Base-by-base conservation (phyloP, 2,329 filamentous ascomycete genomes). In the Venturia asperata region DNA sequence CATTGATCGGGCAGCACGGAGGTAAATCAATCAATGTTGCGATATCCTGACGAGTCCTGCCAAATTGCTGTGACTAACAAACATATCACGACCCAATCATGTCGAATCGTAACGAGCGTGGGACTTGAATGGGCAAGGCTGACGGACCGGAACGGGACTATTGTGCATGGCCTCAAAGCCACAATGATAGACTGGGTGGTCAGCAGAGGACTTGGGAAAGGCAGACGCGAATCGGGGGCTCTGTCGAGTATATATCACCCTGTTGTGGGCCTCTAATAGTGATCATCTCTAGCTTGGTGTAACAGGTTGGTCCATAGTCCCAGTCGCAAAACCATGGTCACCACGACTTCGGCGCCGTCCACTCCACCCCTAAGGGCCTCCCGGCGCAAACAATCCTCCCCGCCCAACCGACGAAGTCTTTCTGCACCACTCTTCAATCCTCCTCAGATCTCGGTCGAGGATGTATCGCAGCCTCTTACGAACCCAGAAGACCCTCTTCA, bases 371-470 rank as follows among this genome's bases (percentile, higher is more conserved):
- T 37, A 56, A 56, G 52, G n/a, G 27, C 30, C 27, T 56, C 52
- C 30, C 27, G 52, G 52, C 52, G 52, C 52, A 56, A 37, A 56
- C 52, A 56, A 37, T 56, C 52, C 2, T 27, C 9, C 27, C 37
- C 52, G 2, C 52, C 58, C 39, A 42, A 52, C 34, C 64, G 52
- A 34, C 52, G 64, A 1, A 61, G 15, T n/a, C 24, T 61, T 17
- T 65, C 56, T 5, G 42, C 64, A 21, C 64, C 64, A 13, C 27
- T 58, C 37, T 49, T 58, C 19, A 58, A 5, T 55, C 52, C 71
- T 19, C 74, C 74, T 21, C 72, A 73, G 55, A 75, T 75, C 60
- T 73, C 70, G 34, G 68, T 76, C 3, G 72, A 76, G 68, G 74
- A 76, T 62, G 74, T 71, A 42, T 69, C 69, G 62, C 69, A 67